Evolutionary conservation across 108 stramenopile species (phyloP).

Genomic region (Cyclotella atomus): DNA sequence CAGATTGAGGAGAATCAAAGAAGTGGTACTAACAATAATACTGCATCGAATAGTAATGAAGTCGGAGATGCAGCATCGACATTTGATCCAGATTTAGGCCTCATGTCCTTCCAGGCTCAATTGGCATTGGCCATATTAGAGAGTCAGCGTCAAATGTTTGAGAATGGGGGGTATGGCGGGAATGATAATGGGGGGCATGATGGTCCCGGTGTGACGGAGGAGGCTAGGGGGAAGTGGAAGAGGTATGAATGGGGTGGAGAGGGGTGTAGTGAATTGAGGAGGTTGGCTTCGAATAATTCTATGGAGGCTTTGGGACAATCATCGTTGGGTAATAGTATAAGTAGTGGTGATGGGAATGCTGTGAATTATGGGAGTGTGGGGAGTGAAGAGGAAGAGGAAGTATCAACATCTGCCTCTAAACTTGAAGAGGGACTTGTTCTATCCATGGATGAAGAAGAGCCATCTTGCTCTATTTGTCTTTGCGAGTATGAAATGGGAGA

Average conservation of each 20-base stretch:
- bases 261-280: conserved; percentile 20
- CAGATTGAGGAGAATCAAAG: conserved; percentile 37
- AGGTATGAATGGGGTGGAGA: conserved; percentile 60
- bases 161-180: conserved; percentile 80
- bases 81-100: conserved; percentile 61
- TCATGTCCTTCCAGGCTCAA: conserved; percentile 89
- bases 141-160: conserved; percentile 84
- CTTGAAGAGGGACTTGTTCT: conserved; percentile 29
- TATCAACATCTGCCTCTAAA: conserved; percentile 38
- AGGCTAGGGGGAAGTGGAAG: conserved; percentile 73
- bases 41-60: not conserved
- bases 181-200: conserved; percentile 61
- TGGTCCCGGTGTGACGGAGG: conserved; percentile 70
- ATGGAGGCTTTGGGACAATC: conserved; percentile 2
- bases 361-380: not conserved
- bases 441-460: conserved; percentile 40
- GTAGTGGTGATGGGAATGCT: conserved; percentile 44
- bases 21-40: not conserved
- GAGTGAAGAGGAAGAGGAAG: not conserved
- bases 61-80: conserved; percentile 40
- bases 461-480: conserved; percentile 87
- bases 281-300: not conserved
- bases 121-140: conserved; percentile 91
- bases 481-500: conserved; percentile 88
- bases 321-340: not conserved